A percentile compares a stretch with the other conserved stretches of the same genome.
Conservation (phyloP, 352 stramenopile species). For the Phytophthora palmivora region DNA sequence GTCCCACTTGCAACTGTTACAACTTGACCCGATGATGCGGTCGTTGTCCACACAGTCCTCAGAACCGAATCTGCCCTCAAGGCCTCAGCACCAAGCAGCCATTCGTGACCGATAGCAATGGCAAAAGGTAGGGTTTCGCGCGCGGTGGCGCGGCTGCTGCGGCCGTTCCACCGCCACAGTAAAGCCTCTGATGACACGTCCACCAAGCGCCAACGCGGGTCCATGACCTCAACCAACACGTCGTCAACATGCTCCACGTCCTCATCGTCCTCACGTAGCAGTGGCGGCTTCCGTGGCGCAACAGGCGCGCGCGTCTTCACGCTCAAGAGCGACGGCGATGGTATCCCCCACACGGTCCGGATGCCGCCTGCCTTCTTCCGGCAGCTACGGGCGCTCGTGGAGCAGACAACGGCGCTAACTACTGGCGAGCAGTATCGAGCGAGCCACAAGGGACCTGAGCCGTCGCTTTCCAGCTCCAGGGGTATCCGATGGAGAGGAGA, state of each 20-base stretch:
- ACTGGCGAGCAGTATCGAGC: conserved; percentile 28
- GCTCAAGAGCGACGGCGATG: conserved; percentile 23
- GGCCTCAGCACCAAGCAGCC: neutral
- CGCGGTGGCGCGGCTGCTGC: conserved; percentile 46
- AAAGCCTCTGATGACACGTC: conserved; percentile 13
- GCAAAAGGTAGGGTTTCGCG: conserved; percentile 47
- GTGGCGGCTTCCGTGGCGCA: conserved; percentile 14
- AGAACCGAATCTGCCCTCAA: conserved; percentile 30
- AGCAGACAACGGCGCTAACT: conserved; percentile 34
- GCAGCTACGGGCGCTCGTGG: conserved; percentile 37
- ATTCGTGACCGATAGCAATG: conserved; percentile 14
- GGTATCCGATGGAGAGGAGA: conserved; percentile 28
- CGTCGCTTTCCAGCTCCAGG: conserved; percentile 22
- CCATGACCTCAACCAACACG: conserved; percentile 28
- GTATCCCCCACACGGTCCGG: conserved; percentile 30
- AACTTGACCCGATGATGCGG: conserved; percentile 17
- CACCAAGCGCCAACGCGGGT: conserved; percentile 23
- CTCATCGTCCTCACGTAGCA: conserved; percentile 34
- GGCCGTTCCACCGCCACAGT: conserved; percentile 45
- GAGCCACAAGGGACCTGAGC: conserved; percentile 26
- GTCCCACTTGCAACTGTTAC: conserved; percentile 25
- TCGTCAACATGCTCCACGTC: conserved; percentile 42
- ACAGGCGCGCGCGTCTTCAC: conserved; percentile 25
- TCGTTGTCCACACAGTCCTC: conserved; percentile 6
- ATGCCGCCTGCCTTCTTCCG: conserved; percentile 49